A percentile compares a stretch with the other conserved stretches of the same genome.
phyloP scores from a whole-genome alignment of 495 filamentous ascomycete species.

The Chaetomium fimeti region DNA sequence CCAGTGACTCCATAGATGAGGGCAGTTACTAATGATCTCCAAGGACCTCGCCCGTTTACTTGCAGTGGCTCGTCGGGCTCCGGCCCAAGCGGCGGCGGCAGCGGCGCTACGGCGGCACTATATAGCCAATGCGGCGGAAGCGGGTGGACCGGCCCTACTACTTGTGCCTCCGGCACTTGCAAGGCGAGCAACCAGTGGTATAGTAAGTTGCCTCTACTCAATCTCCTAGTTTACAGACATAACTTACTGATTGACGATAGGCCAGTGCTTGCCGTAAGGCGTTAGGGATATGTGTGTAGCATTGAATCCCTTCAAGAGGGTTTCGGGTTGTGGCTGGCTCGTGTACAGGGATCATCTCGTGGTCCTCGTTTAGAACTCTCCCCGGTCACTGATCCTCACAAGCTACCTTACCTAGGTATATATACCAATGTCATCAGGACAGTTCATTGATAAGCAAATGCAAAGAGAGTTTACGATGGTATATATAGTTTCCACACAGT shows the following conservation, averaged over 20 bases:
- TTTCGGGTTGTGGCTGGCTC: neutral
- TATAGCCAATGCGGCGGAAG: slow-evolving; percentile 3
- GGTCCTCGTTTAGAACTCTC: neutral
- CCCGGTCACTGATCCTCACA: neutral
- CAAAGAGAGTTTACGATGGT: no score
- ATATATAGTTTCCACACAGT: no score
- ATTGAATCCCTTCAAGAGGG: neutral
- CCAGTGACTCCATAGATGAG: neutral
- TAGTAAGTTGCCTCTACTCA: neutral
- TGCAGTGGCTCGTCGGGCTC: neutral
- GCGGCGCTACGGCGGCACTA: neutral
- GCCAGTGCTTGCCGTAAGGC: neutral
- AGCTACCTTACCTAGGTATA: no score
- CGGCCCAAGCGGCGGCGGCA: neutral
- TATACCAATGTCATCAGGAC: no score
- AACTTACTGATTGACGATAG: neutral
- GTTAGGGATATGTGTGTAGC: neutral
- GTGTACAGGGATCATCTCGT: neutral
- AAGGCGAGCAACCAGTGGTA: slow-evolving; percentile 2
- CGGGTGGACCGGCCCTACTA: neutral
- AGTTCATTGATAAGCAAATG: no score
- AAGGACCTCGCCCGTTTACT: slow-evolving; percentile 6
- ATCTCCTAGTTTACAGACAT: neutral
- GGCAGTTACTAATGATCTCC: neutral
- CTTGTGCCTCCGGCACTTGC: slow-evolving; percentile 5